These are phyloP conservation scores for Trichoderma reesei DNA, from an alignment of 495 filamentous ascomycete species.

Conservation along the genomic window DNA sequence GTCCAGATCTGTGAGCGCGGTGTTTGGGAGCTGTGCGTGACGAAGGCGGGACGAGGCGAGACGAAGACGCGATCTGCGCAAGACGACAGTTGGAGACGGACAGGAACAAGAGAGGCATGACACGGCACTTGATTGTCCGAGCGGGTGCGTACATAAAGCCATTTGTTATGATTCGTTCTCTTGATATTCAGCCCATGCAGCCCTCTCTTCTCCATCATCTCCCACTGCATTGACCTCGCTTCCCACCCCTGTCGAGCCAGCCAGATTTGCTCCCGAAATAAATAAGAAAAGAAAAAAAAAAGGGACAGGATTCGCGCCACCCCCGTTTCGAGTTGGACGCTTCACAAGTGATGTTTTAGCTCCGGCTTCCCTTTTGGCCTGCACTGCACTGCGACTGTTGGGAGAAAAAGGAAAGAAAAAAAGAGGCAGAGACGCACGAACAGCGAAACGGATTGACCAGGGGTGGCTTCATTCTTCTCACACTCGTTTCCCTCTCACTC, in stretches of 20 bases:
- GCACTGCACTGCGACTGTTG: conserved; percentile 12
- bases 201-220: conserved; percentile 19
- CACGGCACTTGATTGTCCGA: conserved; percentile 67
- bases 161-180: conserved; percentile 16
- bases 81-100: too few relatives aligned
- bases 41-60: too few relatives aligned
- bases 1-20: too few relatives aligned
- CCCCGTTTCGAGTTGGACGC: background rate
- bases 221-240: conserved; percentile 4
- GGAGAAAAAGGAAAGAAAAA: background rate
- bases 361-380: background rate
- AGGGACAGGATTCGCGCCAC: conserved; percentile 1
- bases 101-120: conserved; percentile 36
- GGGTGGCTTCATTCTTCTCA: background rate
- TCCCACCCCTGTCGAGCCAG: too few relatives aligned
- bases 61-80: too few relatives aligned
- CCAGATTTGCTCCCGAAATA: background rate
- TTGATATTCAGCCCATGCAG: conserved; percentile 16
- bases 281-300: background rate
- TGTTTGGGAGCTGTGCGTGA: too few relatives aligned
- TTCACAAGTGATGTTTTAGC: too few relatives aligned
- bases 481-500: background rate
- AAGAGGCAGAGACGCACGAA: background rate
- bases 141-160: conserved; percentile 47
- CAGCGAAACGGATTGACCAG: background rate